Evolutionary conservation across 345 rosid genomes (phyloP).

Genomic region (Eucalyptus regnans): DNA sequence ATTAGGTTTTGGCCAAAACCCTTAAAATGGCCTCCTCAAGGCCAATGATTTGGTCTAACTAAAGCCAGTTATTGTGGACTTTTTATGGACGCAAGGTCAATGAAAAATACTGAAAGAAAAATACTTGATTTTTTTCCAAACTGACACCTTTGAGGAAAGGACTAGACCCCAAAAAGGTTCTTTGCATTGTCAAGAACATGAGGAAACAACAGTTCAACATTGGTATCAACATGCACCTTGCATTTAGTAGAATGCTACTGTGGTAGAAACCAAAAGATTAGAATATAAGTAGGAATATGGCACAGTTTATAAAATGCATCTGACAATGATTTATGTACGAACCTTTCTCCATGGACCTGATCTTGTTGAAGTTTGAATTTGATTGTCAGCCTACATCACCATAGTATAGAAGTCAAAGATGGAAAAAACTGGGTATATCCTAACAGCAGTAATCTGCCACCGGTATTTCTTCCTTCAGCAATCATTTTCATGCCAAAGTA

Average conservation of each 20-base stretch:
- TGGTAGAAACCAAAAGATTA: not conserved
- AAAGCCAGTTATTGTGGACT: not conserved
- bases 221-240: not conserved
- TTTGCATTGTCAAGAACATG: not conserved
- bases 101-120: not conserved
- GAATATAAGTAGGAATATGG: not conserved
- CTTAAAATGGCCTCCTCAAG: not conserved
- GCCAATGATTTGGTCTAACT: not conserved
- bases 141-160: not conserved
- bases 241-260: not conserved
- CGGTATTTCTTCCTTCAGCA: not conserved
- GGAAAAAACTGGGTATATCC: not conserved
- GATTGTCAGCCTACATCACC: slow-evolving; percentile 52
- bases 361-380: slow-evolving; percentile 34
- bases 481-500: not conserved
- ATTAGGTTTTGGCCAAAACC: not conserved
- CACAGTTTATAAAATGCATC: not conserved
- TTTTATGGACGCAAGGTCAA: not conserved
- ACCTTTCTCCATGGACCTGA: slow-evolving; percentile 95
- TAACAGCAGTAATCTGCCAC: not conserved
- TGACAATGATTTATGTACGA: not conserved
- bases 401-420: not conserved
- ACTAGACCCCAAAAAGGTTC: not conserved
- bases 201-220: not conserved
- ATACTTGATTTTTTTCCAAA: not conserved